Conservation (phyloP, 2,329 filamentous ascomycete genomes). For the Ophiobolus disseminans region DNA sequence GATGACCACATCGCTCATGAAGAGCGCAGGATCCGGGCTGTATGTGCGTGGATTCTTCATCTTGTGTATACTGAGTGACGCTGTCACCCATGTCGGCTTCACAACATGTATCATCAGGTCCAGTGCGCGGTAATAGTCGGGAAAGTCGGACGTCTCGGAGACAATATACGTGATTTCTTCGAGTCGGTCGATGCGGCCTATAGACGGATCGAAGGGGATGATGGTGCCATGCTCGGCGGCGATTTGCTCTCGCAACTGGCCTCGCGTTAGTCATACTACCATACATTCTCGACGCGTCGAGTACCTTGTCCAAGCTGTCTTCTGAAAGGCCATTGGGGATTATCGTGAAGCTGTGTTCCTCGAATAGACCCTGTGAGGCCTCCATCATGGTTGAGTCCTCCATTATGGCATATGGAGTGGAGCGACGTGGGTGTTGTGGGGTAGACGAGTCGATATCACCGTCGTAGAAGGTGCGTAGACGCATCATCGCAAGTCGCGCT, state of each 20-base stretch:
- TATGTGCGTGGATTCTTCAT: slow-evolving; percentile 80
- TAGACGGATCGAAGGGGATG: slow-evolving; percentile 47
- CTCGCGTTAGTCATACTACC: slow-evolving; percentile 23
- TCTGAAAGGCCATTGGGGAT: slow-evolving; percentile 51
- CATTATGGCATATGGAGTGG: slow-evolving; percentile 26
- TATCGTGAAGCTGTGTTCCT: slow-evolving; percentile 51
- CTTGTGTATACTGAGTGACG: slow-evolving; percentile 72
- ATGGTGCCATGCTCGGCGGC: slow-evolving; percentile 58
- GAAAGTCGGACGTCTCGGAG: slow-evolving; percentile 85
- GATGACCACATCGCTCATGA: slow-evolving; percentile 84
- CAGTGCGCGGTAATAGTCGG: slow-evolving; percentile 78
- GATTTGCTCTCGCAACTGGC: slow-evolving; percentile 56
- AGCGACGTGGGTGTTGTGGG: slow-evolving; percentile 5
- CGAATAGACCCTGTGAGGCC: slow-evolving; percentile 46
- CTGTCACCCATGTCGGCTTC: slow-evolving; percentile 78
- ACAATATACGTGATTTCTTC: slow-evolving; percentile 68
- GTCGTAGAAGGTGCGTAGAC: not conserved
- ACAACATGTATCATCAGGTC: slow-evolving; percentile 85
- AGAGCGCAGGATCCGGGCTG: slow-evolving; percentile 88
- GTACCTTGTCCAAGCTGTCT: slow-evolving; percentile 36
- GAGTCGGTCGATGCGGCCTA: slow-evolving; percentile 51
- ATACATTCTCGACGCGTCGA: slow-evolving; percentile 24
- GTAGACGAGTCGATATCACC: slow-evolving; percentile 4
- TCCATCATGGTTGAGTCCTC: slow-evolving; percentile 44
- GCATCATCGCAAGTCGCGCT: slow-evolving; percentile 10